A percentile compares a stretch with the other conserved stretches of the same genome.
Conservation (phyloP, 768 basidiomycete genomes). For the Rossbeevera mucosa region DNA sequence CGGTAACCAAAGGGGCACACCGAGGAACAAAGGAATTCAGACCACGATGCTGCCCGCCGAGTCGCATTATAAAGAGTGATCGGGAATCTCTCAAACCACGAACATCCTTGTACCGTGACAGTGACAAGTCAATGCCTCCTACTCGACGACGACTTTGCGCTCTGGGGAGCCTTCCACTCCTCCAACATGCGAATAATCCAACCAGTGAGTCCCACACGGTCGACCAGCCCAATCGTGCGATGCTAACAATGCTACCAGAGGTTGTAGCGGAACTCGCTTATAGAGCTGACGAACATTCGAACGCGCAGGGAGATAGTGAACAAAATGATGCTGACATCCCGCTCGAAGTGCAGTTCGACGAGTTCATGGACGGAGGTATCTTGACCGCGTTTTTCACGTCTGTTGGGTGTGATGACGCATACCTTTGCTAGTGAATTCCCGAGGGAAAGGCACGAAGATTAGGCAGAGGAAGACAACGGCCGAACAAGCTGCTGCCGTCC, state of each 20-base stretch:
- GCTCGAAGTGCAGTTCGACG: slow-evolving; percentile 23
- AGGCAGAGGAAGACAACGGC: slow-evolving; percentile 19
- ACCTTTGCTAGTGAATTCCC: slow-evolving; percentile 19
- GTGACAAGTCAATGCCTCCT: slow-evolving; percentile 19
- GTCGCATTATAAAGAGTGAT: slow-evolving; percentile 11
- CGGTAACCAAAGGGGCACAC: background rate
- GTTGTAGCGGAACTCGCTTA: slow-evolving; percentile 27
- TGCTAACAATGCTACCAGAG: slow-evolving; percentile 8
- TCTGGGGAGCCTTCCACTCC: slow-evolving; percentile 22
- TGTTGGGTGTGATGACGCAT: background rate
- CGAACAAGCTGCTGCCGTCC: slow-evolving; percentile 23
- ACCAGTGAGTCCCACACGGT: slow-evolving; percentile 14
- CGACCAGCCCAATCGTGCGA: background rate
- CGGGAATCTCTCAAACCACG: background rate
- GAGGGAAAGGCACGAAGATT: slow-evolving; percentile 17
- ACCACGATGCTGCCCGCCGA: background rate
- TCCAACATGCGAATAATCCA: slow-evolving; percentile 22
- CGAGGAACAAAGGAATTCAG: slow-evolving; percentile 8
- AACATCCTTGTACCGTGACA: background rate
- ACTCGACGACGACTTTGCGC: slow-evolving; percentile 12
- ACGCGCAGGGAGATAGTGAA: background rate
- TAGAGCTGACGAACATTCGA: slow-evolving; percentile 12
- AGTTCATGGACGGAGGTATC: slow-evolving; percentile 27
- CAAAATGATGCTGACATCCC: slow-evolving; percentile 4
- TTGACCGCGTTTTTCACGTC: background rate